Conservation (phyloP, 2,329 filamentous ascomycete species). For the Aaosphaeria pasadenensis region DNA sequence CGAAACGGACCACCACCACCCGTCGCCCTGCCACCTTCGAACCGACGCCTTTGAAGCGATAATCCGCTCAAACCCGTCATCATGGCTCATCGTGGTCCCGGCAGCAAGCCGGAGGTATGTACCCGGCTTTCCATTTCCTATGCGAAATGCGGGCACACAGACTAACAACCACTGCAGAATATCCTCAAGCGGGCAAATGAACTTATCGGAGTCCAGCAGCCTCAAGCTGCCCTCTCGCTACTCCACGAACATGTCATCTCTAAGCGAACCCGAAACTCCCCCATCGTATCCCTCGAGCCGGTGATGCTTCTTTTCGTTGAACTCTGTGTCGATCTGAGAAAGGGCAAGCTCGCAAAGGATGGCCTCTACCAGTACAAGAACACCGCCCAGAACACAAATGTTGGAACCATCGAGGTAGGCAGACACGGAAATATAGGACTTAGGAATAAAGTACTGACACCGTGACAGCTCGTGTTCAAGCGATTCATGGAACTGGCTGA, state of each 20-base stretch:
- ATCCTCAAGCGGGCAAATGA: constrained; percentile 75
- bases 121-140: no score
- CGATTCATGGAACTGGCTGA: constrained; percentile 97
- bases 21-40: no score
- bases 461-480: constrained; percentile 71
- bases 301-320: constrained; percentile 98
- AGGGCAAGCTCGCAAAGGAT: constrained; percentile 98
- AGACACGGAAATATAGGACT: no score
- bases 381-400: constrained; percentile 98
- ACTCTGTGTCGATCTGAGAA: constrained; percentile 93
- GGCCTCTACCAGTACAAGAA: constrained; percentile 99
- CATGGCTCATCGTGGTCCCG: no score
- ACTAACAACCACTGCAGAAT: no score
- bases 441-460: background rate
- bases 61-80: no score
- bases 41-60: no score
- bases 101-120: no score
- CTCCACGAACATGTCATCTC: constrained; percentile 99
- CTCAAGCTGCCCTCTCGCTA: constrained; percentile 85
- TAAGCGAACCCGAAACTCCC: constrained; percentile 95
- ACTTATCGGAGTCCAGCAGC: constrained; percentile 96
- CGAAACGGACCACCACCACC: no score
- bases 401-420: constrained; percentile 87
- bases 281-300: constrained; percentile 92
- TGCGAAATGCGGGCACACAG: no score